These are phyloP conservation scores for Cyberlindnera nakhonratchasimensis DNA, from an alignment of 805 yeast species.

Conservation along the genomic window DNA sequence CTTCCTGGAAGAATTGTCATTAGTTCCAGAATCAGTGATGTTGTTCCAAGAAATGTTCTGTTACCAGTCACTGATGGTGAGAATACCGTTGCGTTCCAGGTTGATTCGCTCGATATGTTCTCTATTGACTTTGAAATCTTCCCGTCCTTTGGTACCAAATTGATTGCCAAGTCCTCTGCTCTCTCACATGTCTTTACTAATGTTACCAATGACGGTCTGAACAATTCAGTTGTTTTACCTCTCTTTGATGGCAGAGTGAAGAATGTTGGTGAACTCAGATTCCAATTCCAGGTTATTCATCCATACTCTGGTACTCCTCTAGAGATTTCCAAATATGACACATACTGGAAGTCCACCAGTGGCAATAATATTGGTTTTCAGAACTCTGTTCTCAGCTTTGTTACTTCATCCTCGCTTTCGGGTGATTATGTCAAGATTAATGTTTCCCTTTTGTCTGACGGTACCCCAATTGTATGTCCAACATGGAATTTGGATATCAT, in stretches of 20 bases:
- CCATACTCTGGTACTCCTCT: conserved; percentile 85
- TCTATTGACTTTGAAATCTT: conserved; percentile 83
- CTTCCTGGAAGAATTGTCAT: conserved; percentile 82
- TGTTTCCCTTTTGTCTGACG: conserved; percentile 74
- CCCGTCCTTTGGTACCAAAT: conserved; percentile 91
- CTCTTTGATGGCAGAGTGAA: conserved; percentile 77
- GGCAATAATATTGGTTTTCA: conserved; percentile 33
- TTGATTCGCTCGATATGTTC: conserved; percentile 72
- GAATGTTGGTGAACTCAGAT: conserved; percentile 75
- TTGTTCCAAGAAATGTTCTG: conserved; percentile 82
- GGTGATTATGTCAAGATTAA: conserved; percentile 74
- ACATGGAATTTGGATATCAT: conserved; percentile 49
- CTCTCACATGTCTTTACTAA: conserved; percentile 50
- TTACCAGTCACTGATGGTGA: conserved; percentile 64
- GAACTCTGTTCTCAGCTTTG: conserved; percentile 55
- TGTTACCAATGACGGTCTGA: conserved; percentile 34
- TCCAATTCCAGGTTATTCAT: conserved; percentile 76
- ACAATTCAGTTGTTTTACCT: conserved; percentile 52
- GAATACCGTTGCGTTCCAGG: conserved; percentile 72
- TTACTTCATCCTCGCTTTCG: conserved; percentile 84
- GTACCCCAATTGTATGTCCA: conserved; percentile 82
- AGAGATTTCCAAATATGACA: conserved; percentile 89
- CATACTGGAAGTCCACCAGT: conserved; percentile 93
- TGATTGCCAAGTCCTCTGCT: conserved; percentile 86
- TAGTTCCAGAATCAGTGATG: conserved; percentile 69